Evolutionary conservation across 2,329 filamentous ascomycete species (phyloP), one percentile per base, ranked within the genome.

Genomic region (Penicillium aurantiogriseum): DNA sequence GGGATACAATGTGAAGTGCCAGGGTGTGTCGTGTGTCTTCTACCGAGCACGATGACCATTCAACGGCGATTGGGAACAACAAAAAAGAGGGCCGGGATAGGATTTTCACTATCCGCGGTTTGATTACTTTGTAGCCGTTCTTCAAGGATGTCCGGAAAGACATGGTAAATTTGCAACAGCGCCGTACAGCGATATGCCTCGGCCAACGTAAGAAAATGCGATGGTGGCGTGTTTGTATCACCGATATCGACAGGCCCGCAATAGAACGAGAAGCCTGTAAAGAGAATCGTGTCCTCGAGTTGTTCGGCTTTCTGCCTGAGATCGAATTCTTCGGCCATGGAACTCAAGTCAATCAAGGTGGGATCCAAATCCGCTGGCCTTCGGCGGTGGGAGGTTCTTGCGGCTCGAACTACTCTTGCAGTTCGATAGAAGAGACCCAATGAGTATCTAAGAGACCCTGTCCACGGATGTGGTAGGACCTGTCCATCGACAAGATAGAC

Each of bases 401-500:
- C 54, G 13, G 57, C 52, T 21, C 64, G 61, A 44, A 66, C 48
- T 5, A 66, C 46, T 44, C 63, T 56, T 5, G 63, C 63, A 15
- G 61, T 63, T 31, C 61, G 59, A 25, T 62, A 65, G 23, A 66
- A 64, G 2, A 66, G 47, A 10, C 47, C 52, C 17, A 66, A 56
- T 17, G 63, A 53, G 47, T 65, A 62, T 21, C 59, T 61, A 9
- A 66, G 46, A 45, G 64, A 63, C 2, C 64, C 64, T 5, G 64
- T 65, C 64, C 63, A 66, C 17, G 64, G 64, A 27, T 66, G 64
- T 9, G 61, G 63, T 23, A 66, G 45, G 21, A 53, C 38, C 23
- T 66, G 63, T 10, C 64, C 64, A 48, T 66, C 64, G 9, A 66
- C 58, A 46, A 66, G 44, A 45, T 66, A 66, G 7, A 66, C 50